phyloP scores from a whole-genome alignment of 108 stramenopile genomes.

The Cyclotella sp. region DNA sequence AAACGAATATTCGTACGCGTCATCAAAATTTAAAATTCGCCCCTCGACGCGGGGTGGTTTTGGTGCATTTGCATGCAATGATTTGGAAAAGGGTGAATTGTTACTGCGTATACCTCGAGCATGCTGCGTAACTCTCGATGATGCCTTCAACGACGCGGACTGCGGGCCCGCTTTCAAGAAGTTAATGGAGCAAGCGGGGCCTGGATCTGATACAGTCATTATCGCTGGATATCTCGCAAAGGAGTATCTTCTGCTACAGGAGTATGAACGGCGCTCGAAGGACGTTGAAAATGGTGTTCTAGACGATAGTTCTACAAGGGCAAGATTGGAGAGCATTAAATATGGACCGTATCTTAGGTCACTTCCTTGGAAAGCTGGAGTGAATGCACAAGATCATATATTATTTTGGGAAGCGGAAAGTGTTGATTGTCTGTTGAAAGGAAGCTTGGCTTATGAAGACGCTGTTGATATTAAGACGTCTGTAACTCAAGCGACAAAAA shows the following conservation, averaged over 20 bases:
- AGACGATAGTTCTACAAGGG: constrained; percentile 18
- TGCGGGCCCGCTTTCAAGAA: constrained; percentile 58
- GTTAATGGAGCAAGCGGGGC: constrained; percentile 69
- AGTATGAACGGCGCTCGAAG: constrained; percentile 31
- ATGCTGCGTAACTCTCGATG: constrained; percentile 65
- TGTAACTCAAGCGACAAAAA: constrained; percentile 53
- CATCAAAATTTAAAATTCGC: constrained; percentile 28
- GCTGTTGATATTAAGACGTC: constrained; percentile 48
- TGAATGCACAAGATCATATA: constrained; percentile 81
- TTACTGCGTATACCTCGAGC: constrained; percentile 61
- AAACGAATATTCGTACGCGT: constrained; percentile 19
- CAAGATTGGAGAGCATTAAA: constrained; percentile 28
- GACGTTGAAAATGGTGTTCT: constrained; percentile 11
- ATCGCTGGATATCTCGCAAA: constrained; percentile 78
- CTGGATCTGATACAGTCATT: constrained; percentile 72
- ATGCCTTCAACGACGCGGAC: constrained; percentile 44
- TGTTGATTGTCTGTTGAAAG: constrained; percentile 59
- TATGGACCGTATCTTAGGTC: constrained; percentile 70
- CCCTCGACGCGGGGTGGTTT: constrained; percentile 53
- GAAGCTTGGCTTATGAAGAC: constrained; percentile 68
- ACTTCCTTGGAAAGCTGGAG: constrained; percentile 74
- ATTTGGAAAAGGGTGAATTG: constrained; percentile 53
- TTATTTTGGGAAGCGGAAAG: constrained; percentile 70
- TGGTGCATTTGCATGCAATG: constrained; percentile 56
- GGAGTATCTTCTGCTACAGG: constrained; percentile 55